A percentile compares a stretch with the other conserved stretches of the same genome.
These are phyloP conservation scores for Claviceps paspali DNA, from an alignment of 2,329 filamentous ascomycete species.

Conservation along the genomic window DNA sequence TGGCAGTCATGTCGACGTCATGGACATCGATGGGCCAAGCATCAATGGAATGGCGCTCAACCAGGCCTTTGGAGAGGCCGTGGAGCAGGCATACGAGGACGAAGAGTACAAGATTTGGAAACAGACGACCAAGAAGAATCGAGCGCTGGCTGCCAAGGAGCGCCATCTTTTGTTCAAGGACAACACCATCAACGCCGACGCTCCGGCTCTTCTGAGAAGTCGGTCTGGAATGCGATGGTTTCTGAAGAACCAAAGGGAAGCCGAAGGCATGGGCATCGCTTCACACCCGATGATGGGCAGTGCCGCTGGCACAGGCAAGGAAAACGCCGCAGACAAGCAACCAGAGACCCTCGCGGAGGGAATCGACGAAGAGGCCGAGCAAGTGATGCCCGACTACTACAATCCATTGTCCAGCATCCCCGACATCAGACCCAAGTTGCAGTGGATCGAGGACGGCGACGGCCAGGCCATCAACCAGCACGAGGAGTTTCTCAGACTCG, in stretches of 20 bases:
- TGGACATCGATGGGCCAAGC: conserved; percentile 72
- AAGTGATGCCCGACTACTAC: conserved; percentile 86
- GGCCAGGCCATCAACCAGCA: conserved; percentile 78
- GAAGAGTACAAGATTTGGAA: conserved; percentile 98
- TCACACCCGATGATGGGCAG: conserved; percentile 23
- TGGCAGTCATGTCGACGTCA: conserved; percentile 64
- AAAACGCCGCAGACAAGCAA: conserved; percentile 26
- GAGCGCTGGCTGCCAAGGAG: conserved; percentile 73
- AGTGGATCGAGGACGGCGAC: conserved; percentile 81
- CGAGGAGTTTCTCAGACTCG: conserved; percentile 67
- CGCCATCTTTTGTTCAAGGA: conserved; percentile 74
- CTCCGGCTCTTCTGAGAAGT: conserved; percentile 70
- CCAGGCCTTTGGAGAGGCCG: conserved; percentile 48
- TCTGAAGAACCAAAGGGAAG: conserved; percentile 62
- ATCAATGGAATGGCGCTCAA: conserved; percentile 49
- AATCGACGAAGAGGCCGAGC: conserved; percentile 80
- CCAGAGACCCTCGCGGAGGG: conserved; percentile 79
- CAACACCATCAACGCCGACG: conserved; percentile 71
- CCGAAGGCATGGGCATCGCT: conserved; percentile 32
- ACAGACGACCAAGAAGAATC: conserved; percentile 93
- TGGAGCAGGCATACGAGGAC: conserved; percentile 69
- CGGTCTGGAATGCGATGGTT: conserved; percentile 85
- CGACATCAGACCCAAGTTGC: conserved; percentile 60
- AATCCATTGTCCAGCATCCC: conserved; percentile 75
- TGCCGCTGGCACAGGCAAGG: conserved; percentile 26